Conservation (phyloP, 139 green algal genomes). For the Chlorella ohadii region DNA sequence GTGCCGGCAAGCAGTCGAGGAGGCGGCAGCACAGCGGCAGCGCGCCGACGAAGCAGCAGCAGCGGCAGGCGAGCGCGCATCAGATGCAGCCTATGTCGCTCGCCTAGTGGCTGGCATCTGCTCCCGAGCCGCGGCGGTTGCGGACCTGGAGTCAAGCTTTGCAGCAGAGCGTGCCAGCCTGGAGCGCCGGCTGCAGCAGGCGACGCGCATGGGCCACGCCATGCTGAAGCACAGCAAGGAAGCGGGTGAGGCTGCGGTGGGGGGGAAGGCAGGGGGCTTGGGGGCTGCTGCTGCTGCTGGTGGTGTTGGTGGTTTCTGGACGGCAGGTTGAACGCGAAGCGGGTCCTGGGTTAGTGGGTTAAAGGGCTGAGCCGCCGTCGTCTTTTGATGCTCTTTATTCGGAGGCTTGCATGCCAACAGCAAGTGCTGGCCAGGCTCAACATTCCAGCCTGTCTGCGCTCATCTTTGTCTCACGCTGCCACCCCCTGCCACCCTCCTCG, state of each 20-base stretch:
- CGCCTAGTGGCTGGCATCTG: slow-evolving; percentile 7
- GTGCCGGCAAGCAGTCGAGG: background rate
- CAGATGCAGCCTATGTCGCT: slow-evolving; percentile 7
- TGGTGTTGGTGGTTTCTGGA: background rate
- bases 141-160: background rate
- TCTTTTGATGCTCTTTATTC: too few species aligned
- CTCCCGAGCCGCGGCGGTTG: background rate
- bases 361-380: too few species aligned
- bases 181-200: slow-evolving; percentile 21
- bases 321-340: too few species aligned
- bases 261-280: background rate
- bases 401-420: too few species aligned
- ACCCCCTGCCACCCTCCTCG: background rate
- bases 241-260: background rate
- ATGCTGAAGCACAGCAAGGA: slow-evolving; percentile 30
- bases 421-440: background rate
- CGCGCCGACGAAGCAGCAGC: background rate
- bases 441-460: background rate
- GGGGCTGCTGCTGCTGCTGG: background rate
- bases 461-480: background rate
- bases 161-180: background rate
- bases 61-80: background rate
- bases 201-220: slow-evolving; percentile 3
- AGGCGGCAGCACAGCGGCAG: background rate
- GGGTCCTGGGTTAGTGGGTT: too few species aligned